Conservation (phyloP, 2,329 filamentous ascomycete species). For the Herpotrichia juniperi region DNA sequence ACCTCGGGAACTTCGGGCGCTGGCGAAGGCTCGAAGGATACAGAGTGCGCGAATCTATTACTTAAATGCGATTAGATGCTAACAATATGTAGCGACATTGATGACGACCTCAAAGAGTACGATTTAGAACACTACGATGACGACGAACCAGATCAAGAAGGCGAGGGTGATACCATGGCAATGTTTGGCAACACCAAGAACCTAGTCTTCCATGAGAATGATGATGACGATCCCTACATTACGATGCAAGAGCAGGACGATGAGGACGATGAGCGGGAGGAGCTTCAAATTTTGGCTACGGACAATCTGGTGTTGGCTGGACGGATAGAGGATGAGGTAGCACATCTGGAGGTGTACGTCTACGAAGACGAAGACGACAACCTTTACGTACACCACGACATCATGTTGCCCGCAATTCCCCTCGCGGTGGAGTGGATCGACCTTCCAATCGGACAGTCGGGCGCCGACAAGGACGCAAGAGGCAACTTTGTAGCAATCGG, state of each 20-base stretch:
- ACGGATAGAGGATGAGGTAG: constrained; percentile 95
- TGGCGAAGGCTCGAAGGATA: constrained; percentile 22
- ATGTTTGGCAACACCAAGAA: constrained; percentile 97
- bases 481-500: constrained; percentile 95
- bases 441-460: constrained; percentile 78
- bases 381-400: constrained; percentile 98
- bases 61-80: constrained; percentile 8
- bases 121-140: constrained; percentile 96
- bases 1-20: constrained; percentile 22
- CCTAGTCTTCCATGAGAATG: constrained; percentile 89
- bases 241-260: constrained; percentile 75
- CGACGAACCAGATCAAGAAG: constrained; percentile 65
- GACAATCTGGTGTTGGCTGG: constrained; percentile 93
- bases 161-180: constrained; percentile 75
- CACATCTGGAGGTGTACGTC: constrained; percentile 94
- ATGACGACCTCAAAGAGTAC: constrained; percentile 94
- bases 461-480: constrained; percentile 65
- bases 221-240: constrained; percentile 96
- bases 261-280: constrained; percentile 90
- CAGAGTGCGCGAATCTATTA: constrained; percentile 15
- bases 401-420: constrained; percentile 97
- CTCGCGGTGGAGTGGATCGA: constrained; percentile 96
- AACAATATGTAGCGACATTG: constrained; percentile 49
- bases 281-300: constrained; percentile 88
- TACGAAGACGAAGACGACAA: constrained; percentile 97